Base-by-base conservation (phyloP, 495 filamentous ascomycete genomes). In the Hyaloscypha finlandica region DNA sequence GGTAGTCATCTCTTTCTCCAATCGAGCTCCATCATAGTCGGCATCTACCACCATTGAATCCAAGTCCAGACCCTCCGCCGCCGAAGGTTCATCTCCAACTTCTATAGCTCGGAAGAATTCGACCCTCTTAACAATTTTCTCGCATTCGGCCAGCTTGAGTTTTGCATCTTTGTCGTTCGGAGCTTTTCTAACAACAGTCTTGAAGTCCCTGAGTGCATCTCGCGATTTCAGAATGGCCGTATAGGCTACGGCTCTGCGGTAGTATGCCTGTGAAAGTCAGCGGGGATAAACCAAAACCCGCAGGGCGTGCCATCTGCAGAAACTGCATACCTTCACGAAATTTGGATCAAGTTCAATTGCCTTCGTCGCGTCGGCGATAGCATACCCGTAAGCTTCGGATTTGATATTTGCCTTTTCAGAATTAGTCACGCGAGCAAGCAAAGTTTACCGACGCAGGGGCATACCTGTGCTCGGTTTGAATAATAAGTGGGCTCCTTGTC, bases 61-160 rank as follows among this genome's bases (percentile, higher is more conserved):
- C 67, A 98, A 79, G 77, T 98, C 92, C 73, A 99, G 79, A 4
- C 90, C 94, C 75, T 94, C 95, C 48, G 94, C 90, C 1, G 93
- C 94, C 19, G 92, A 96, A 3, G 93, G 92, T 55, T 92, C 90
- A 68, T 98, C 95, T 22, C 89, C 88, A 45, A 98, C 86, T 74
- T 97, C 96, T 67, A 99, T 99, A 30, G 95, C 95, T 70, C 91
- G 91, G 70, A 96, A 87, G 78, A 99, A 99, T 54, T 96, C 91
- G 64, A 92, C 80, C 66, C 92, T 88, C 69, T 92, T 91, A 37
- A 97, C 90, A 63, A 96, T 87, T 82, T 96, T 97, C 77, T 97
- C 90, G 76, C 92, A 96, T 73, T 97, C 94, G 33, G 89, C 88
- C 65, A 93, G 83, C 80, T 94, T 97, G 66, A 96, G 79, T 75